These are phyloP conservation scores for Pichia sp. DNA, from an alignment of 1,139 yeast genomes.

Conservation along the genomic window DNA sequence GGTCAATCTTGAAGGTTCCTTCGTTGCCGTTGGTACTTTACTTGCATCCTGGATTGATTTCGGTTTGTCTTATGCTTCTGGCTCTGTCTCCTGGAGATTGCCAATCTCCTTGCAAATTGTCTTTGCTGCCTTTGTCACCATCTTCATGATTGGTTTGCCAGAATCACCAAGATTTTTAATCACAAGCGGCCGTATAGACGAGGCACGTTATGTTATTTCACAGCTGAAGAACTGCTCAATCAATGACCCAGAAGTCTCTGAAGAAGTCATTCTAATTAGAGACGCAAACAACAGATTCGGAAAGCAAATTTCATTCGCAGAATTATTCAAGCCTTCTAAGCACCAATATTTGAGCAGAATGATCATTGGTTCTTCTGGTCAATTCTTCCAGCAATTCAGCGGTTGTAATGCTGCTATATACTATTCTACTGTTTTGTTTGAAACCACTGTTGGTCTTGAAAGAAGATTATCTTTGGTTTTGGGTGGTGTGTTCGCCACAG, in stretches of 20 bases:
- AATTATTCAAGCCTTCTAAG: constrained; percentile 55
- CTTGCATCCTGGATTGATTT: constrained; percentile 78
- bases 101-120: constrained; percentile 44
- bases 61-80: constrained; percentile 55
- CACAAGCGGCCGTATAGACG: constrained; percentile 43
- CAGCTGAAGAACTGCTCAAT: constrained; percentile 34
- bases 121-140: constrained; percentile 36
- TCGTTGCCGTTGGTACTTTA: constrained; percentile 39
- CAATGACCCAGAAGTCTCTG: constrained; percentile 45
- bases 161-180: constrained; percentile 77
- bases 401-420: constrained; percentile 67
- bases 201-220: constrained; percentile 47
- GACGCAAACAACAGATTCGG: constrained; percentile 35
- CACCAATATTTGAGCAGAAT: constrained; percentile 53
- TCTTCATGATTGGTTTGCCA: constrained; percentile 29
- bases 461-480: constrained; percentile 52
- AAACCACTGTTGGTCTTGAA: constrained; percentile 46
- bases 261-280: constrained; percentile 37
- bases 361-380: constrained; percentile 58
- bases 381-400: constrained; percentile 47
- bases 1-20: constrained; percentile 65
- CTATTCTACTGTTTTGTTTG: constrained; percentile 60
- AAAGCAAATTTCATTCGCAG: constrained; percentile 34
- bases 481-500: constrained; percentile 62
- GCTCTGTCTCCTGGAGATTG: constrained; percentile 48